phyloP scores from a whole-genome alignment of 2,329 filamentous ascomycete species.

The Trichothecium roseum region DNA sequence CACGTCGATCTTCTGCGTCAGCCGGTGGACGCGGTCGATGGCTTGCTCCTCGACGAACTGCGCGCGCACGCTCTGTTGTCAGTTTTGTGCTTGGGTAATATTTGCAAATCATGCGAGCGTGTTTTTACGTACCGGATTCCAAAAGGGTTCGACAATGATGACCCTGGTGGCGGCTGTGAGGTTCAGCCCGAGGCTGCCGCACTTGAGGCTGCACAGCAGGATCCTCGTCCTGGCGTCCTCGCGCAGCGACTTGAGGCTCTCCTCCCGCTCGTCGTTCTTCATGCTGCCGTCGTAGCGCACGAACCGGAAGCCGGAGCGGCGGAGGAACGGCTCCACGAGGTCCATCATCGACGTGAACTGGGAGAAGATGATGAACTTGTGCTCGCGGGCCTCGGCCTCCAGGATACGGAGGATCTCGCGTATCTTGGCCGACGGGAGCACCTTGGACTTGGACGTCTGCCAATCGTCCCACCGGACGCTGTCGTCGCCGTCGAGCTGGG shows the following conservation, averaged over 20 bases:
- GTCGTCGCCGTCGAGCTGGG: slow-evolving; percentile 26
- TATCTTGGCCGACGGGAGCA: slow-evolving; percentile 80
- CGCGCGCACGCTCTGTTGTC: not conserved
- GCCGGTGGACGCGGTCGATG: slow-evolving; percentile 95
- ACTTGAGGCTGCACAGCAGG: slow-evolving; percentile 86
- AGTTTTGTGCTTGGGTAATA: not conserved
- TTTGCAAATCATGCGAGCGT: not conserved
- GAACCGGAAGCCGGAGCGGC: slow-evolving; percentile 61
- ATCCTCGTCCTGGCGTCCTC: slow-evolving; percentile 68
- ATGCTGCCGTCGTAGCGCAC: slow-evolving; percentile 92
- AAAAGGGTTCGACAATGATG: slow-evolving; percentile 93
- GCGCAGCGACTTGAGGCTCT: slow-evolving; percentile 66
- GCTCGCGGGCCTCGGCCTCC: slow-evolving; percentile 62
- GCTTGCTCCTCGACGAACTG: slow-evolving; percentile 97
- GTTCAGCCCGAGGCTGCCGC: slow-evolving; percentile 86
- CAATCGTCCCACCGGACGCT: not conserved
- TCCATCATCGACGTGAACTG: slow-evolving; percentile 98
- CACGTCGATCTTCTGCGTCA: slow-evolving; percentile 92
- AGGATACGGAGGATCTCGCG: slow-evolving; percentile 75
- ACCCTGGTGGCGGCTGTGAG: slow-evolving; percentile 88
- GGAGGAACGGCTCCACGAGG: slow-evolving; percentile 85
- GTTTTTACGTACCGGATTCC: slow-evolving; percentile 66
- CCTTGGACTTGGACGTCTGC: slow-evolving; percentile 24
- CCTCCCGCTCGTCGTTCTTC: slow-evolving; percentile 87
- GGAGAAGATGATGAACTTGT: slow-evolving; percentile 98